Evolutionary conservation across 345 rosid species (phyloP).

Genomic region (Eucalyptus pumila): DNA sequence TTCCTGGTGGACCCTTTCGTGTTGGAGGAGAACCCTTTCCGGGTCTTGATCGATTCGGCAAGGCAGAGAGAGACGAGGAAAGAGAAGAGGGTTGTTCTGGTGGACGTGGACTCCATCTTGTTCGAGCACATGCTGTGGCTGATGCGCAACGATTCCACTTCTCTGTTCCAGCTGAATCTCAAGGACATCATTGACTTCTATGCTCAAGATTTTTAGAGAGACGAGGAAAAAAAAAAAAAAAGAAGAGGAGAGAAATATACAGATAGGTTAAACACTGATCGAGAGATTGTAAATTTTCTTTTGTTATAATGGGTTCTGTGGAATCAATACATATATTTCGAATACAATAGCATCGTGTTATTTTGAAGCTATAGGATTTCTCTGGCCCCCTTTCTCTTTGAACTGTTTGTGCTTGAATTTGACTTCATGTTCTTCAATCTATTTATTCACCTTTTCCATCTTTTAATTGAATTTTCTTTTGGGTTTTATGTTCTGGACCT

Average conservation of each 20-base stretch:
- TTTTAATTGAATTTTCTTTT: neutral
- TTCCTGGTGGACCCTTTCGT: constrained; percentile 60
- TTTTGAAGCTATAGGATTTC: neutral
- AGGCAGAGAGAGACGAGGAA: neutral
- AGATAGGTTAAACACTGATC: neutral
- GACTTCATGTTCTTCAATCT: neutral
- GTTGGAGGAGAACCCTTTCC: constrained; percentile 57
- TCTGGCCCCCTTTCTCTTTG: neutral
- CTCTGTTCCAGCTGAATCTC: constrained; percentile 58
- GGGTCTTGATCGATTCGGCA: constrained; percentile 27
- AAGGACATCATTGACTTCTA: constrained; percentile 72
- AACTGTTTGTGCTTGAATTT: neutral
- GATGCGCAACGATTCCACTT: constrained; percentile 49
- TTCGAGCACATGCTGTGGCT: constrained; percentile 93
- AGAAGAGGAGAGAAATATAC: neutral
- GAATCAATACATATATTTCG: neutral
- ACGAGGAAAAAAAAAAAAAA: neutral
- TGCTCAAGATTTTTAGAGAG: constrained; percentile 37
- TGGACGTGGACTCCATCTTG: constrained; percentile 66
- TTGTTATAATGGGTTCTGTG: neutral
- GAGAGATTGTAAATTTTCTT: neutral
- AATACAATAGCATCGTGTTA: neutral
- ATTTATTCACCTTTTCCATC: neutral
- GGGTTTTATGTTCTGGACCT: neutral
- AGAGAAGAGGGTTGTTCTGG: constrained; percentile 21